Percentiles rank a stretch among this genome's conserved stretches.
Evolutionary conservation across 2,329 filamentous ascomycete genomes (phyloP).

Genomic region (Cytospora piceae): DNA sequence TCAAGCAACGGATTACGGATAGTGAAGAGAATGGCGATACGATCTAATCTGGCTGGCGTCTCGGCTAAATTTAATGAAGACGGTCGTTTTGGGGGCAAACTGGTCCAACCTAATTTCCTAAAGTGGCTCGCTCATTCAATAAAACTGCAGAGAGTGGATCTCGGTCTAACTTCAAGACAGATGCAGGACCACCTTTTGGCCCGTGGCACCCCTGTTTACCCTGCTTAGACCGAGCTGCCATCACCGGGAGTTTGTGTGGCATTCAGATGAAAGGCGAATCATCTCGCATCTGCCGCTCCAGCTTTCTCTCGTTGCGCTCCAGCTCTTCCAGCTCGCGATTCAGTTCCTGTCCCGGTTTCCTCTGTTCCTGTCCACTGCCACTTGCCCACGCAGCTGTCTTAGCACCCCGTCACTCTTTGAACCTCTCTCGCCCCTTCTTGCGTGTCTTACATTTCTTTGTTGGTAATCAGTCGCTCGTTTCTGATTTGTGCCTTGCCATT

Average conservation of each 20-base stretch:
- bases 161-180: background rate
- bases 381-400: background rate
- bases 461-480: slow-evolving; percentile 16
- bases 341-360: slow-evolving; percentile 3
- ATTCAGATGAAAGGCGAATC: slow-evolving; percentile 17
- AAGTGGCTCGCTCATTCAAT: slow-evolving; percentile 22
- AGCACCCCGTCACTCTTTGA: slow-evolving; percentile 11
- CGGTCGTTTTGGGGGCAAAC: slow-evolving; percentile 5
- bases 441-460: slow-evolving; percentile 11
- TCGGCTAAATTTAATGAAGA: slow-evolving; percentile 19
- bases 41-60: slow-evolving; percentile 1
- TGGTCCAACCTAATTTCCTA: slow-evolving; percentile 22
- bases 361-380: background rate
- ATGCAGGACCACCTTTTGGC: background rate
- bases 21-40: background rate
- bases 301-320: background rate
- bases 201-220: background rate
- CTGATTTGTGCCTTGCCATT: slow-evolving; percentile 16
- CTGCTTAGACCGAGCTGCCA: background rate
- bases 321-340: slow-evolving; percentile 5
- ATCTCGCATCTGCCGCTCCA: slow-evolving; percentile 6
- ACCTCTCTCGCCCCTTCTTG: slow-evolving; percentile 1
- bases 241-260: background rate
- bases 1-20: no score
- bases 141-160: slow-evolving; percentile 12